phyloP scores from a whole-genome alignment of 257 asterid species.

The Forsythia suspensa region DNA sequence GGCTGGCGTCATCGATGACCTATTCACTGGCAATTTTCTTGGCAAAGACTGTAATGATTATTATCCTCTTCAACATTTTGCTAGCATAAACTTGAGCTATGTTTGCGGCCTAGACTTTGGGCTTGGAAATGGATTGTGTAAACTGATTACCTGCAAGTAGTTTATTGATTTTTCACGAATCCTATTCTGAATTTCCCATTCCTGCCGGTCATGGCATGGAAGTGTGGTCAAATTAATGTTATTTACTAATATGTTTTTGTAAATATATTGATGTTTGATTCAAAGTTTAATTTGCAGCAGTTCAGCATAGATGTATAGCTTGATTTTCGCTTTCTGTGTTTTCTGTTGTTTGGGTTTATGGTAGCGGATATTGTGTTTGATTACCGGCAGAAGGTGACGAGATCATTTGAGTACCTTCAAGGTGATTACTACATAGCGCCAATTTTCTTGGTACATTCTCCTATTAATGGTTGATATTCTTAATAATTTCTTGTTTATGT shows the following conservation, averaged over 20 bases:
- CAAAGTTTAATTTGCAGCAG: background rate
- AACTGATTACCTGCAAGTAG: background rate
- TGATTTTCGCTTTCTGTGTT: conserved; percentile 15
- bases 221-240: background rate
- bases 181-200: background rate
- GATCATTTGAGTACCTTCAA: conserved; percentile 87
- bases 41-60: conserved; percentile 78
- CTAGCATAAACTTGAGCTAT: background rate
- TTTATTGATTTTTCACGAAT: background rate
- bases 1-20: conserved; percentile 87
- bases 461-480: background rate
- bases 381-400: conserved; percentile 86
- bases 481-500: too few relatives aligned
- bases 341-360: background rate
- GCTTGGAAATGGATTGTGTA: background rate
- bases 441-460: conserved; percentile 57
- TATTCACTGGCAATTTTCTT: conserved; percentile 89
- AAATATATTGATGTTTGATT: background rate
- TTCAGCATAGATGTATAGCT: background rate
- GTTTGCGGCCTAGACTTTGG: background rate
- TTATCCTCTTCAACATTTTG: conserved; percentile 4
- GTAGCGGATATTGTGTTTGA: conserved; percentile 97
- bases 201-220: background rate
- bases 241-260: background rate
- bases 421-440: conserved; percentile 97